Base-by-base conservation (phyloP, 2,329 filamentous ascomycete genomes). In the Apiospora phragmitis region DNA sequence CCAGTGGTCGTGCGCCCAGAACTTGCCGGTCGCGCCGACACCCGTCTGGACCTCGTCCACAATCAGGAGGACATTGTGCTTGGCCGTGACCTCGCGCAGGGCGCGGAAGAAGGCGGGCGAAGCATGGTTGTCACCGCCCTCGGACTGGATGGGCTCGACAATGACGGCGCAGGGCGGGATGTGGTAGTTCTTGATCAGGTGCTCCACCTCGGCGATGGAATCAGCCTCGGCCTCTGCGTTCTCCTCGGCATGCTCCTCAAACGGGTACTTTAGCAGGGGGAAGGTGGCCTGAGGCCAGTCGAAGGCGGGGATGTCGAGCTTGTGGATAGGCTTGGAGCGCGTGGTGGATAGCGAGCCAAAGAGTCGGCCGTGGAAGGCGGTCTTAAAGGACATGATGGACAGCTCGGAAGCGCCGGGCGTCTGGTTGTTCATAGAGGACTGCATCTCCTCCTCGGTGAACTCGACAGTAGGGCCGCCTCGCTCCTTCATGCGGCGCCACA, bases 1-100 rank as follows among this genome's bases (percentile, higher is more conserved):
- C 88, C 94, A 97, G 90, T 97, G 95, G 78, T 97, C 94, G 85
- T 97, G 95, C 11, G 95, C 94, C 94, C 94, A 97, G 90, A 97
- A 97, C 82, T 93, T 94, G 77, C 94, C 94, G 0, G 94, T 97
- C 49, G 95, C 94, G 76, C 95, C 95, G 35, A 97, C 92, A 80
- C 94, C 95, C 8, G 94, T 97, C 85, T 97, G 94, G 14, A 97
- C 94, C 84, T 97, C 94, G 80, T 97, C 94, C 74, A 97, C 94
- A 79, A 97, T 97, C 81, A 97, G 86, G 71, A 97, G 90, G 41
- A 97, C 89, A 76, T 91, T 87, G 84, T 94, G 89, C 81, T 91
- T 91, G 80, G 89, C 88, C 49, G 94, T 97, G 72, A 97, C 82
- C 59, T 90, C 92, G 72, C 94, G 93, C 68, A 97, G 89, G 71